Percentiles rank a stretch among this genome's conserved stretches.
Evolutionary conservation across 2,329 filamentous ascomycete genomes (phyloP).

Genomic region (Fusarium torulosum): DNA sequence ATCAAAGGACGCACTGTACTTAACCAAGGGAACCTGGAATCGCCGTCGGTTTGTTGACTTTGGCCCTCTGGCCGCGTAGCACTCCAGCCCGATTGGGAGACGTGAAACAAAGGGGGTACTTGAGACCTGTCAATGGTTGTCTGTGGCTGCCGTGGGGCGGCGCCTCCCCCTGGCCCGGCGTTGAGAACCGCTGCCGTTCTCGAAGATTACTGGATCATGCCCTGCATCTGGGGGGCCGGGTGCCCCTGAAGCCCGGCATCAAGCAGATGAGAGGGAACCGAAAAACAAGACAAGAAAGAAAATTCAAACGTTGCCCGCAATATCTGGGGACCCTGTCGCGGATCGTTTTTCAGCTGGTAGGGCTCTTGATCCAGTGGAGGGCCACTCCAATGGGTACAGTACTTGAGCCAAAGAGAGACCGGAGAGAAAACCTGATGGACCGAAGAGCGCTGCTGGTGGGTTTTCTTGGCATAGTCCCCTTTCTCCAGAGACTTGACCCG

Average conservation of each 20-base stretch:
- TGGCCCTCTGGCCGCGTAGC: slow-evolving; percentile 29
- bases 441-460: slow-evolving; percentile 31
- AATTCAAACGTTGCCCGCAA: slow-evolving; percentile 15
- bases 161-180: slow-evolving; percentile 44
- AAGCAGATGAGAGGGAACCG: slow-evolving; percentile 17
- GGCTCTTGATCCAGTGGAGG: slow-evolving; percentile 25
- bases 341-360: slow-evolving; percentile 46
- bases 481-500: slow-evolving; percentile 43
- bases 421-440: slow-evolving; percentile 7
- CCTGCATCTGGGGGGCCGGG: slow-evolving; percentile 27
- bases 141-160: slow-evolving; percentile 40
- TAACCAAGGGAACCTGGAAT: slow-evolving; percentile 3
- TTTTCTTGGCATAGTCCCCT: slow-evolving; percentile 22
- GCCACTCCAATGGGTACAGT: slow-evolving; percentile 3
- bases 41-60: slow-evolving; percentile 18
- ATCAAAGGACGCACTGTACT: slow-evolving; percentile 25
- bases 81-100: slow-evolving; percentile 43
- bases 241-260: slow-evolving; percentile 37
- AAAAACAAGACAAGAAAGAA: slow-evolving; percentile 12
- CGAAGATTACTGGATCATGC: slow-evolving; percentile 25
- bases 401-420: slow-evolving; percentile 1
- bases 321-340: slow-evolving; percentile 41
- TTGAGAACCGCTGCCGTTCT: slow-evolving; percentile 29
- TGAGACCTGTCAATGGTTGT: slow-evolving; percentile 40
- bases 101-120: slow-evolving; percentile 44